phyloP scores from a whole-genome alignment of 805 yeast species.

The Ogataea allantospora region DNA sequence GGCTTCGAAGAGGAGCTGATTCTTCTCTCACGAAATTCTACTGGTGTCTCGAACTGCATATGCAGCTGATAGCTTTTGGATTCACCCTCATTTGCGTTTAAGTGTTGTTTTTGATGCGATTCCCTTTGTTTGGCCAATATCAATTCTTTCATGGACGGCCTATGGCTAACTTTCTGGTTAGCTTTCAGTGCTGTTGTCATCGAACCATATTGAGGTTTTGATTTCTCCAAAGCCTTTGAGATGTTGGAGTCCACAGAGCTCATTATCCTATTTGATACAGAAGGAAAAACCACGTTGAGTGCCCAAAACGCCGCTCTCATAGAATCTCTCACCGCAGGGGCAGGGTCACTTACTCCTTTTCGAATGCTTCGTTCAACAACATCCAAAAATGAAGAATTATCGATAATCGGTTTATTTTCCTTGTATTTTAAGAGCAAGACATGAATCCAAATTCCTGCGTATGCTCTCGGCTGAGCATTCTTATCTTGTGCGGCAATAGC shows the following conservation, averaged over 20 bases:
- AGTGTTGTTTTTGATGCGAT: conserved; percentile 10
- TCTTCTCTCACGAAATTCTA: too few relatives aligned
- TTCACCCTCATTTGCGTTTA: background rate
- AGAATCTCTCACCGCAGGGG: conserved; percentile 72
- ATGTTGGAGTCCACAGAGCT: conserved; percentile 43
- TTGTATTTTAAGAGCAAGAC: conserved; percentile 55
- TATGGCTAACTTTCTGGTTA: conserved; percentile 20
- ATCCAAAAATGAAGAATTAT: conserved; percentile 37
- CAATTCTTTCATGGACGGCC: conserved; percentile 49
- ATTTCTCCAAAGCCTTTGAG: conserved; percentile 59
- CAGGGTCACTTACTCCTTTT: conserved; percentile 74
- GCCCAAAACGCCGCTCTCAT: conserved; percentile 78
- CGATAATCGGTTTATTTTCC: conserved; percentile 31
- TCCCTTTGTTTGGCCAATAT: conserved; percentile 43
- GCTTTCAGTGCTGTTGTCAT: conserved; percentile 17
- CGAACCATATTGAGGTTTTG: conserved; percentile 36
- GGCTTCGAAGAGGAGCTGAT: conserved; percentile 4
- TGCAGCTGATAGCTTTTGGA: conserved; percentile 3
- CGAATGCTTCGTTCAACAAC: conserved; percentile 48
- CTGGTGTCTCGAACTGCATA: too few relatives aligned
- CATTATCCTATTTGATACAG: conserved; percentile 41
- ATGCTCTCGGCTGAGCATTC: conserved; percentile 66
- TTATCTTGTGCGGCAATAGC: conserved; percentile 60
- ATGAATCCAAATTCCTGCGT: conserved; percentile 69
- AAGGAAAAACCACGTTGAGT: conserved; percentile 52